Evolutionary conservation across 1,139 yeast species (phyloP), one percentile per base, ranked within the genome.

Genomic region (Pichia sp.): DNA sequence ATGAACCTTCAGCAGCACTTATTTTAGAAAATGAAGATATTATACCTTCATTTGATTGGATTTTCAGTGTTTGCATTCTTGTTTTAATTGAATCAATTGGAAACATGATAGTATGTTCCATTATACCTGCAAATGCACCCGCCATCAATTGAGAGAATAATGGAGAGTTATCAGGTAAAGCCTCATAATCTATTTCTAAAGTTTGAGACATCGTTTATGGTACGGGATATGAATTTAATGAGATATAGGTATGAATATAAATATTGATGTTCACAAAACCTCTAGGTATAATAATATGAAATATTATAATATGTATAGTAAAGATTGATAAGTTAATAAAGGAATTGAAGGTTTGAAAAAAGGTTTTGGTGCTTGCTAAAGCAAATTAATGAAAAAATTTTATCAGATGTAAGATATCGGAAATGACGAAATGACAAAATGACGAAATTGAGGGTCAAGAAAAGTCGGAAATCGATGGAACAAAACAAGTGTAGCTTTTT

Each of bases 51-150:
- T 66, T 51, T 18, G 56, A 38, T 8, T 52, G 54, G 6, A 59
- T 50, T 36, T 55, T 54, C 35, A 82, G 71, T 41, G 90, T 85
- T 67, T 92, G 99, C 95, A 92, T 89, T 62, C 99, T 75, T 5
- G 98, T 92, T 72, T 87, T 92, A 59, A 92, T 77, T 22, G 96
- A 95, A 66, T 92, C 98, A 45, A 92, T 80, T 3, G 98, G 98
- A 64, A 83, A 92, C 96, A 92, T 88, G 39, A 92, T 89, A 3
- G 96, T 84, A 66, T 92, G 98, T 66, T 92, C 98, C 95, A 90
- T 89, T 53, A 92, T 87, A 27, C 98, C 98, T 18, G 98, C 98
- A 70, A 88, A 86, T 0, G 97, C 97, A 16, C 98, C 98, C 2
- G 98, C 98, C 16, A 74, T 64, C 55, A 92, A 73, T 64, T 90